These are phyloP conservation scores for Simplicillium aogashimaense DNA, from an alignment of 2,329 filamentous ascomycete species.

Conservation along the genomic window DNA sequence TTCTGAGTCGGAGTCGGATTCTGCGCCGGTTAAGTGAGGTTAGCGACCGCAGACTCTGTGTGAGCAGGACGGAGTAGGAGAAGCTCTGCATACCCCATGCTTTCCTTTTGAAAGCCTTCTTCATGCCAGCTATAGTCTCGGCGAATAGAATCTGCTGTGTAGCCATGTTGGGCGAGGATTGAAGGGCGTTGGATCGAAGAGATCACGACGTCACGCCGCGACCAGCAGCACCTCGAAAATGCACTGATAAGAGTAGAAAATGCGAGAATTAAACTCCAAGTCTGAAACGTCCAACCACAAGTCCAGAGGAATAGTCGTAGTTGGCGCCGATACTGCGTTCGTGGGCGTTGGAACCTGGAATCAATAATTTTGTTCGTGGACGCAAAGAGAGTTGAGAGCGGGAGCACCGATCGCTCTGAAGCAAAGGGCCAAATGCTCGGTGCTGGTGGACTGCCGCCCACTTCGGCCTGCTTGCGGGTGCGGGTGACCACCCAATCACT, in stretches of 20 bases:
- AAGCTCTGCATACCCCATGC: conserved; percentile 41
- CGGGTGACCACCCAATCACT: no score
- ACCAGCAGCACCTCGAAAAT: background rate
- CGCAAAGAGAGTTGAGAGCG: no score
- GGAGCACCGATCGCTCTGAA: no score
- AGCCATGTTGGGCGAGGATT: conserved; percentile 22
- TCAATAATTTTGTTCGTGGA: no score
- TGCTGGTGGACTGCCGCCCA: no score
- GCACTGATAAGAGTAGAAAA: background rate
- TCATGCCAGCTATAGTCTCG: conserved; percentile 59
- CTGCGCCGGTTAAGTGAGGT: conserved; percentile 31
- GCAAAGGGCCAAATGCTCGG: no score
- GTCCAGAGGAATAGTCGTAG: no score
- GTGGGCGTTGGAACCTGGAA: no score
- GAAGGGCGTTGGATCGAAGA: background rate
- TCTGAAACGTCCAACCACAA: no score
- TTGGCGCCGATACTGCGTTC: no score
- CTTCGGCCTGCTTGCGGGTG: no score
- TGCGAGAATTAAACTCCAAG: background rate
- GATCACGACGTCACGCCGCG: background rate
- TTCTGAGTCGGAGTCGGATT: conserved; percentile 68
- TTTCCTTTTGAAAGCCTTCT: conserved; percentile 55
- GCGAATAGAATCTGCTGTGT: conserved; percentile 52
- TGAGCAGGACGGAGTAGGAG: background rate
- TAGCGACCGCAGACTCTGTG: conserved; percentile 8